These are phyloP conservation scores for Tylopilus sp. DNA, from an alignment of 1,284 basidiomycete species.

Conservation along the genomic window DNA sequence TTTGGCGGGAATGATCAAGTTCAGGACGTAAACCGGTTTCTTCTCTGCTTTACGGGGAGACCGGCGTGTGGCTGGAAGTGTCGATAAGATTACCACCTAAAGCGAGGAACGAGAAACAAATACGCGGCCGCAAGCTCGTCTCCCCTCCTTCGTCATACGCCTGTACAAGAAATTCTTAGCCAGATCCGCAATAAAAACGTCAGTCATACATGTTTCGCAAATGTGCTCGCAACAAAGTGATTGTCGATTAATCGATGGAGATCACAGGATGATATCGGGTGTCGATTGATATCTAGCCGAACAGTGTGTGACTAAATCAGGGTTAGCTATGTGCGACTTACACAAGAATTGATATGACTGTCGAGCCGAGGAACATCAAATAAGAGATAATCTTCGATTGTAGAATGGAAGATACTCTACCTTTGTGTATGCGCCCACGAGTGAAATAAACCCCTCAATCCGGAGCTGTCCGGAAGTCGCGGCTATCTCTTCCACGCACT, in stretches of 20 bases:
- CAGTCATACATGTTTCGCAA: slow-evolving; percentile 58
- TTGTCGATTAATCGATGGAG: slow-evolving; percentile 68
- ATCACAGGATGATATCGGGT: slow-evolving; percentile 64
- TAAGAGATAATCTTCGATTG: slow-evolving; percentile 15
- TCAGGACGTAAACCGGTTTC: slow-evolving; percentile 78
- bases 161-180: slow-evolving; percentile 34
- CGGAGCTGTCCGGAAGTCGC: slow-evolving; percentile 47
- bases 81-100: slow-evolving; percentile 12
- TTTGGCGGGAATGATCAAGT: slow-evolving; percentile 59
- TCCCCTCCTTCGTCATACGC: slow-evolving; percentile 62
- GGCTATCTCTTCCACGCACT: slow-evolving; percentile 61
- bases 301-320: slow-evolving; percentile 3
- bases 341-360: slow-evolving; percentile 84
- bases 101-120: slow-evolving; percentile 18
- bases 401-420: slow-evolving; percentile 38
- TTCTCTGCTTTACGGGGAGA: slow-evolving; percentile 75
- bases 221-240: slow-evolving; percentile 64
- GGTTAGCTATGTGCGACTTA: slow-evolving; percentile 36
- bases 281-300: slow-evolving; percentile 74
- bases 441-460: slow-evolving; percentile 77
- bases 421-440: slow-evolving; percentile 70
- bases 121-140: slow-evolving; percentile 44
- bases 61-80: slow-evolving; percentile 47
- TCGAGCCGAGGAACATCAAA: slow-evolving; percentile 15
- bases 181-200: slow-evolving; percentile 12